Conservation (phyloP, 805 yeast genomes). For the Candida khao-thaluensis region DNA sequence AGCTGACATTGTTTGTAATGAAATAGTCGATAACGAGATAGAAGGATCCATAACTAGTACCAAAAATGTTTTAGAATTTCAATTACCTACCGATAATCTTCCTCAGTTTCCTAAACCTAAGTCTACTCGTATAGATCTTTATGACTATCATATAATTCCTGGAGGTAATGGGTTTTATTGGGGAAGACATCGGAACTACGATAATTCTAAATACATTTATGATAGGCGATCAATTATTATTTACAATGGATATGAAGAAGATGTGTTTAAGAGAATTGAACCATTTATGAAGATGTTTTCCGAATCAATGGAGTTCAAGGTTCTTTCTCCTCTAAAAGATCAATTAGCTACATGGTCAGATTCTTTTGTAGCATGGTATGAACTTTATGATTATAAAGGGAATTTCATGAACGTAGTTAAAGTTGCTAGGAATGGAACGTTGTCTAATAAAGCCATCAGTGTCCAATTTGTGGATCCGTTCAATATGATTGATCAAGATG, state of each 20-base stretch:
- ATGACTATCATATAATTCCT: constrained; percentile 25
- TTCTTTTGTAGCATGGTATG: constrained; percentile 35
- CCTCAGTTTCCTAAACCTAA: constrained; percentile 25
- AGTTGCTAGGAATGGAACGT: constrained; percentile 24
- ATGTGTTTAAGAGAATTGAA: constrained; percentile 6
- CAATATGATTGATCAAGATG: constrained; percentile 31
- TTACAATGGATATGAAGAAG: constrained; percentile 5
- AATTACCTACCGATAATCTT: constrained; percentile 17
- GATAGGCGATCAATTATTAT: constrained; percentile 13
- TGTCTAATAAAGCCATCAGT: constrained; percentile 14
- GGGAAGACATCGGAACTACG: constrained; percentile 16
- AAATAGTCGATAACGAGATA: constrained; percentile 5
- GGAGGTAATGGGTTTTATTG: constrained; percentile 34
- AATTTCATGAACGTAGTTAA: constrained; percentile 26
- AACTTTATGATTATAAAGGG: constrained; percentile 35
- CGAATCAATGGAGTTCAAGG: constrained; percentile 22
- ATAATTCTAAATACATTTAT: constrained; percentile 4
- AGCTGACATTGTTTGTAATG: constrained; percentile 30
- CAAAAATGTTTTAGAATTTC: constrained; percentile 17
- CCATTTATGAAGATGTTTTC: constrained; percentile 22
- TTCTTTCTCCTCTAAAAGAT: constrained; percentile 26
- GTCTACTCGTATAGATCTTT: constrained; percentile 25
- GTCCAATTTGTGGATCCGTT: constrained; percentile 31
- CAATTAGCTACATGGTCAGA: constrained; percentile 26
- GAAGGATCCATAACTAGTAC: not conserved